phyloP scores from a whole-genome alignment of 2,329 filamentous ascomycete species.

The Aspergillus quadricinctus region DNA sequence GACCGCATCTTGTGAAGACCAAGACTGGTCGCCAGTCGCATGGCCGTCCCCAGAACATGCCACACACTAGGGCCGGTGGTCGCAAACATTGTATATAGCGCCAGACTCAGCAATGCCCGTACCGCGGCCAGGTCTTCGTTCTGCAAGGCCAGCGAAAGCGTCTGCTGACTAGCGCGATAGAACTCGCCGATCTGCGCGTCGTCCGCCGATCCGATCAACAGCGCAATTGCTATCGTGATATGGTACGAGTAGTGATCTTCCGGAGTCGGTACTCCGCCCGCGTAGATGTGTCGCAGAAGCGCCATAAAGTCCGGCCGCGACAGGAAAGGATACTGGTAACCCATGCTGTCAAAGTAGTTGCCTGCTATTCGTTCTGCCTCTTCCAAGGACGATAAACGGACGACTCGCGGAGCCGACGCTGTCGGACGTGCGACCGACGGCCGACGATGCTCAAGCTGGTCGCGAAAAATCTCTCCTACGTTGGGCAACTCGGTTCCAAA shows the following conservation, averaged over 20 bases:
- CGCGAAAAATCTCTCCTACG: constrained; percentile 38
- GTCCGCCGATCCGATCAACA: constrained; percentile 32
- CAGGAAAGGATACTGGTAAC: constrained; percentile 37
- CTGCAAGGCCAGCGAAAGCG: constrained; percentile 30
- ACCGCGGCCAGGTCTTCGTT: constrained; percentile 37
- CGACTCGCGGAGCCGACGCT: constrained; percentile 27
- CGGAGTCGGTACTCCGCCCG: constrained; percentile 27
- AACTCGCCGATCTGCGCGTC: constrained; percentile 29
- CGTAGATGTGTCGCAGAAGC: constrained; percentile 32
- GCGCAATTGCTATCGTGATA: constrained; percentile 33
- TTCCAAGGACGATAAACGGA: constrained; percentile 31
- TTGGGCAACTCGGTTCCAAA: constrained; percentile 34
- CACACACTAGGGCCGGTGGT: constrained; percentile 36
- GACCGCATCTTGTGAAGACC: constrained; percentile 33
- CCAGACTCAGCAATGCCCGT: constrained; percentile 33
- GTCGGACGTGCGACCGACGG: constrained; percentile 30
- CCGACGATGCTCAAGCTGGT: constrained; percentile 35
- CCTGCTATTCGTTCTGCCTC: constrained; percentile 30
- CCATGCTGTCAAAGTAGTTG: constrained; percentile 37
- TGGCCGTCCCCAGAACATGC: constrained; percentile 36
- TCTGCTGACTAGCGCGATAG: constrained; percentile 33
- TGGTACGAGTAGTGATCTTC: constrained; percentile 35
- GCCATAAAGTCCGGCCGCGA: constrained; percentile 31
- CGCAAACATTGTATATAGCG: constrained; percentile 36
- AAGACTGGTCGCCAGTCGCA: constrained; percentile 36